Percentiles rank a stretch among this genome's conserved stretches.
These are phyloP conservation scores for Linnemannia exigua DNA, from an alignment of 192 early-diverging fungal species.

Conservation along the genomic window DNA sequence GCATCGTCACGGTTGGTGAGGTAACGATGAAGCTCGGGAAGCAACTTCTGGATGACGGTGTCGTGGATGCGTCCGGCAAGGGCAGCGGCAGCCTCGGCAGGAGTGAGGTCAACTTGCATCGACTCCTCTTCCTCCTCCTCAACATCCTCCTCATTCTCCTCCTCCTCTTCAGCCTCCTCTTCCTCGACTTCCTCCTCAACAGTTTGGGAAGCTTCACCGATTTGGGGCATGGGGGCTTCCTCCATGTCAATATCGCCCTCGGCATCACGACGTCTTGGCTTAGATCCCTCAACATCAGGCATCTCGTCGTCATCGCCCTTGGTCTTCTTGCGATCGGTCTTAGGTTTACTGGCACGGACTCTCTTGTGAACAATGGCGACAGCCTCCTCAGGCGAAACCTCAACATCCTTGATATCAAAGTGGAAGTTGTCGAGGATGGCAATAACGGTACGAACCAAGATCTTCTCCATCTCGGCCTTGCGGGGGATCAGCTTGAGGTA, in stretches of 20 bases:
- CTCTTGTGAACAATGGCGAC: slow-evolving; percentile 27
- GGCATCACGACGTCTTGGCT: slow-evolving; percentile 8
- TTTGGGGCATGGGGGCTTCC: slow-evolving; percentile 54
- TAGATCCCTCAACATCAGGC: slow-evolving; percentile 57
- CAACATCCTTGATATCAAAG: slow-evolving; percentile 81
- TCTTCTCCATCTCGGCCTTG: slow-evolving; percentile 83
- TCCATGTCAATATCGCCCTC: slow-evolving; percentile 61
- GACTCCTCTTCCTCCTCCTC: slow-evolving; percentile 54
- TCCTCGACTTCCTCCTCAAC: slow-evolving; percentile 55
- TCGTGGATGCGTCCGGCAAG: slow-evolving; percentile 73
- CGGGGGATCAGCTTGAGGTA: slow-evolving; percentile 78
- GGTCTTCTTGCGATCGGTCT: slow-evolving; percentile 23
- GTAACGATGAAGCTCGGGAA: slow-evolving; percentile 87
- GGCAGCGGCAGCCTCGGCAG: slow-evolving; percentile 46
- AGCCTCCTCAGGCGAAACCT: slow-evolving; percentile 61
- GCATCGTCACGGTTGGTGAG: slow-evolving; percentile 81
- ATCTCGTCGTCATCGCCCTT: slow-evolving; percentile 40
- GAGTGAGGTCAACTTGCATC: slow-evolving; percentile 53
- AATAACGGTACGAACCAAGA: slow-evolving; percentile 84
- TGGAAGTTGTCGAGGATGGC: slow-evolving; percentile 92
- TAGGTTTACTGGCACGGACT: slow-evolving; percentile 29
- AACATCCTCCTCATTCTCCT: slow-evolving; percentile 40
- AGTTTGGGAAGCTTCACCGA: slow-evolving; percentile 28
- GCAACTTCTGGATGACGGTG: slow-evolving; percentile 77
- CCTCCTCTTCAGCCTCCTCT: slow-evolving; percentile 45